Conservation (phyloP, 352 stramenopile species). For the Phytopythium kandeliae region DNA sequence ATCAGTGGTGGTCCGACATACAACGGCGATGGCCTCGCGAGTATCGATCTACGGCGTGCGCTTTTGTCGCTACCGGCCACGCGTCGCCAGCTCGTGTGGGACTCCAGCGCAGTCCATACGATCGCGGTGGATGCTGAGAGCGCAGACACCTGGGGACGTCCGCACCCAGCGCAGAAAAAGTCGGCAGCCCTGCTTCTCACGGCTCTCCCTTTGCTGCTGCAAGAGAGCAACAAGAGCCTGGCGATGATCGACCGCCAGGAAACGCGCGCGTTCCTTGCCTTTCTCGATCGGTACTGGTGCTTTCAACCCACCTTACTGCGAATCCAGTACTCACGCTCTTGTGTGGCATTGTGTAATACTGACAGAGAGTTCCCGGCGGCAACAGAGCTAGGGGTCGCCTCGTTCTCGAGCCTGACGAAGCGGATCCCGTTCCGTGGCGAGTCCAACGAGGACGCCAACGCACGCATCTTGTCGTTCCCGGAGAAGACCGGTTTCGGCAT, state of each 20-base stretch:
- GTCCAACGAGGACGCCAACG: conserved; percentile 32
- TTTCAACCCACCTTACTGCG: no score
- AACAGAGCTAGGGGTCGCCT: conserved; percentile 38
- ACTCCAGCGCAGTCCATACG: background rate
- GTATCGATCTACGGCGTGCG: background rate
- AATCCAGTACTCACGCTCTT: background rate
- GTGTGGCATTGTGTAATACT: background rate
- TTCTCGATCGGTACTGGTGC: conserved; percentile 37
- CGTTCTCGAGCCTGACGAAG: conserved; percentile 29
- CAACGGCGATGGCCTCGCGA: background rate
- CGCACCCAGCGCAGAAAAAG: background rate
- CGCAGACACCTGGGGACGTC: background rate
- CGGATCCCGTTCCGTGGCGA: conserved; percentile 28
- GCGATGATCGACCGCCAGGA: conserved; percentile 50
- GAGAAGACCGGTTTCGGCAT: conserved; percentile 24
- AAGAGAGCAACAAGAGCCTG: conserved; percentile 46
- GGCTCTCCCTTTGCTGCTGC: conserved; percentile 50
- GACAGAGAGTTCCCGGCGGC: conserved; percentile 39
- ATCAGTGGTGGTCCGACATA: no score
- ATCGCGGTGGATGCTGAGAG: background rate
- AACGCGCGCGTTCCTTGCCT: conserved; percentile 33
- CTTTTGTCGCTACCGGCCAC: background rate
- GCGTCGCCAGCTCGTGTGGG: background rate
- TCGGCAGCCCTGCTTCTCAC: conserved; percentile 33
- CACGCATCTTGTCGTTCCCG: conserved; percentile 31